These are phyloP conservation scores for Aspergillus kassunensis DNA, from an alignment of 495 filamentous ascomycete species.

Conservation along the genomic window DNA sequence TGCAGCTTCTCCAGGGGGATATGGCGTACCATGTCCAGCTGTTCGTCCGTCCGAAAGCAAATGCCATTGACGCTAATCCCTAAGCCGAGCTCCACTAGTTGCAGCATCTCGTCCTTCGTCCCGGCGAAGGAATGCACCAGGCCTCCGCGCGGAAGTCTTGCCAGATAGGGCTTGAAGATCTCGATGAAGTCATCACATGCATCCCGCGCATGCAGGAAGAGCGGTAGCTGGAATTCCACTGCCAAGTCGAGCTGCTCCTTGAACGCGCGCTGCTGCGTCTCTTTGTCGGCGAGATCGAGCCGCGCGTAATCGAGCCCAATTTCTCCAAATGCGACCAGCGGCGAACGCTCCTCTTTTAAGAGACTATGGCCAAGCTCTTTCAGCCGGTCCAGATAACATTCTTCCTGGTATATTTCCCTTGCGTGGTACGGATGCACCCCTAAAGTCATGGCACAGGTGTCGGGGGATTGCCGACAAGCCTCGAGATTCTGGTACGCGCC, in stretches of 20 bases:
- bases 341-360: neutral
- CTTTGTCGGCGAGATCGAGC: slow-evolving; percentile 25
- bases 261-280: slow-evolving; percentile 27
- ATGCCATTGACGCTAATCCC: slow-evolving; percentile 32
- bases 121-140: slow-evolving; percentile 31
- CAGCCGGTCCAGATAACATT: slow-evolving; percentile 11
- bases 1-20: slow-evolving; percentile 27
- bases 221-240: slow-evolving; percentile 21
- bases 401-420: slow-evolving; percentile 19
- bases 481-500: slow-evolving; percentile 20
- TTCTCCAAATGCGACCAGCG: slow-evolving; percentile 28
- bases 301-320: slow-evolving; percentile 31
- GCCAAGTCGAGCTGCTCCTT: slow-evolving; percentile 25
- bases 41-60: slow-evolving; percentile 25
- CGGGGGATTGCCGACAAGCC: slow-evolving; percentile 16
- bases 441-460: slow-evolving; percentile 28
- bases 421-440: slow-evolving; percentile 32
- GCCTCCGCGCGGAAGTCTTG: slow-evolving; percentile 19
- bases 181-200: slow-evolving; percentile 25
- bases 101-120: slow-evolving; percentile 25
- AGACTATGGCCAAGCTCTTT: slow-evolving; percentile 13
- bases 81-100: slow-evolving; percentile 24
- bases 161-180: slow-evolving; percentile 22
- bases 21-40: slow-evolving; percentile 25
- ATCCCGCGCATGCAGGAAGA: slow-evolving; percentile 29